Evolutionary conservation across 192 early-diverging fungal species (phyloP).

Genomic region (Phycomyces blakesleeanus): DNA sequence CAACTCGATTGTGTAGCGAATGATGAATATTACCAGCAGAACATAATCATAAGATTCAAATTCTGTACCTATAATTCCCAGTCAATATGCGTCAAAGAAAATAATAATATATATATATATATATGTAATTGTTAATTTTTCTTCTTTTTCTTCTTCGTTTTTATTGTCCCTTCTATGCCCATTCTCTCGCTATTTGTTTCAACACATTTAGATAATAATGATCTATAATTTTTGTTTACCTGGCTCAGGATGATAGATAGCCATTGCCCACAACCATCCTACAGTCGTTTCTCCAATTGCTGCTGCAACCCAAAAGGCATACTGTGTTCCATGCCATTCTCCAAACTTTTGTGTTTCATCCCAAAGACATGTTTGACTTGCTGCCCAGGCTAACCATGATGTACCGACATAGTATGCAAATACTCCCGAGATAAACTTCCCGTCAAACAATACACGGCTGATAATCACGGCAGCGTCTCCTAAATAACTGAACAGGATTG

Average conservation of each 20-base stretch:
- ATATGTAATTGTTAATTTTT: too few species aligned
- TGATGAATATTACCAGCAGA: conserved; percentile 40
- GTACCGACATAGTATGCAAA: conserved; percentile 40
- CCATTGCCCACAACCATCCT: conserved; percentile 41
- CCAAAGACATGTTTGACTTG: conserved; percentile 34
- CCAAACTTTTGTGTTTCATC: conserved; percentile 35
- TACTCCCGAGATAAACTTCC: conserved; percentile 39
- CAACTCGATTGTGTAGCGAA: conserved; percentile 41
- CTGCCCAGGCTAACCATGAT: conserved; percentile 36
- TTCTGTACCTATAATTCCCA: conserved; percentile 9
- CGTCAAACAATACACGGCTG: conserved; percentile 35
- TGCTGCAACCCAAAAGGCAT: conserved; percentile 49
- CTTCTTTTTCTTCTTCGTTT: too few species aligned
- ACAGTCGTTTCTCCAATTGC: conserved; percentile 41
- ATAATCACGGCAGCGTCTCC: conserved; percentile 34
- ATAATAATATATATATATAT: too few species aligned
- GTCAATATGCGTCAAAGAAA: too few species aligned
- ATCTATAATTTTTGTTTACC: conserved; percentile 18
- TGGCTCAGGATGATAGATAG: conserved; percentile 12
- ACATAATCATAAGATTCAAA: conserved; percentile 35
- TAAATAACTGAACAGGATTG: conserved; percentile 35
- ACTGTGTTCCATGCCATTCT: conserved; percentile 50
- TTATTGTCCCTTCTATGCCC: too few species aligned
- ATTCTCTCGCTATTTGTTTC: too few species aligned
- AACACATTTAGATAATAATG: too few species aligned